Conservation (phyloP, 2,329 filamentous ascomycete genomes). For the Neopestalotiopsis sp. region DNA sequence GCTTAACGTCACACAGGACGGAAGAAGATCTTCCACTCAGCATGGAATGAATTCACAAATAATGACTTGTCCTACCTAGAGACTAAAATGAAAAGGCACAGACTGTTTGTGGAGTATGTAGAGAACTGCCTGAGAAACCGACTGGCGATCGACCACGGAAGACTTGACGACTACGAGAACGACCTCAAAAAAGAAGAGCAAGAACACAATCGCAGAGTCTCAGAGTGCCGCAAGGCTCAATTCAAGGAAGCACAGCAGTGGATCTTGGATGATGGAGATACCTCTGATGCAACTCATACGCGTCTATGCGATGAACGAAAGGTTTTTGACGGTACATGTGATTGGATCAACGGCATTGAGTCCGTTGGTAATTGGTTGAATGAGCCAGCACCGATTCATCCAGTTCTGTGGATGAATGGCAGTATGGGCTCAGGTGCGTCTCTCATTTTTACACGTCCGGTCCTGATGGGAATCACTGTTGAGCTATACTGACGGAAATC, state of each 20-base stretch:
- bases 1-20: slow-evolving; percentile 8
- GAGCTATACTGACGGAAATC: background rate
- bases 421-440: slow-evolving; percentile 38
- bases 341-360: slow-evolving; percentile 27
- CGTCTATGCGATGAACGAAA: slow-evolving; percentile 16
- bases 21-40: slow-evolving; percentile 22
- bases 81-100: slow-evolving; percentile 16
- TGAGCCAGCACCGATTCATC: slow-evolving; percentile 20
- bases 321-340: slow-evolving; percentile 22
- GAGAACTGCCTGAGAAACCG: background rate
- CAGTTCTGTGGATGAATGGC: slow-evolving; percentile 38
- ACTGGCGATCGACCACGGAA: background rate
- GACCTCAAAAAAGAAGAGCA: background rate
- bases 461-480: background rate
- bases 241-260: slow-evolving; percentile 21
- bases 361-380: slow-evolving; percentile 28
- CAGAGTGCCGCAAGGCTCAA: slow-evolving; percentile 22
- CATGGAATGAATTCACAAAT: slow-evolving; percentile 22
- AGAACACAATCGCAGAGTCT: background rate
- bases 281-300: slow-evolving; percentile 22
- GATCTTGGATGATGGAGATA: slow-evolving; percentile 21
- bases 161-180: background rate
- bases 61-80: slow-evolving; percentile 18
- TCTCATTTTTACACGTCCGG: background rate
- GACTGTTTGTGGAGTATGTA: slow-evolving; percentile 20